These are phyloP conservation scores for Endocalyx cinctus DNA, from an alignment of 2,329 filamentous ascomycete genomes.

Conservation along the genomic window DNA sequence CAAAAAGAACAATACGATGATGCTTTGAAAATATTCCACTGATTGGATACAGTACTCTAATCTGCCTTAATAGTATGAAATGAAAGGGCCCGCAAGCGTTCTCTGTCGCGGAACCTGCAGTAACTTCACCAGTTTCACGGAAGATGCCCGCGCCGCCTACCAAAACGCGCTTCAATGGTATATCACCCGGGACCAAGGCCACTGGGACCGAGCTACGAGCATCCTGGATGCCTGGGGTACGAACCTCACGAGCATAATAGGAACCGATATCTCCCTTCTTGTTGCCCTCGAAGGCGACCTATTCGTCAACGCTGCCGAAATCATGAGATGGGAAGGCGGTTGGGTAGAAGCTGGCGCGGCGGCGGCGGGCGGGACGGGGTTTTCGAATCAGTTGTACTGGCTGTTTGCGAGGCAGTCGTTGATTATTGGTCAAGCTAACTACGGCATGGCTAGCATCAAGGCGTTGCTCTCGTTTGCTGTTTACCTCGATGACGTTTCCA, in stretches of 20 bases:
- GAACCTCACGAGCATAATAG: slow-evolving; percentile 28
- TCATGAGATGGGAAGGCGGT: slow-evolving; percentile 38
- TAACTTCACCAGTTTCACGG: slow-evolving; percentile 32
- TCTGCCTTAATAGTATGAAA: too few relatives aligned
- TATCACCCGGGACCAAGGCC: slow-evolving; percentile 31
- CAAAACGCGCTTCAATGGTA: slow-evolving; percentile 40
- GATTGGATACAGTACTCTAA: too few relatives aligned
- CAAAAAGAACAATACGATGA: too few relatives aligned
- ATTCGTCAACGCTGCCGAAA: slow-evolving; percentile 38
- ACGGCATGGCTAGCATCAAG: too few relatives aligned
- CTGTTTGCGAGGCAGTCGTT: slow-evolving; percentile 33
- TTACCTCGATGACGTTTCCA: too few relatives aligned
- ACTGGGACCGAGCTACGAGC: slow-evolving; percentile 28
- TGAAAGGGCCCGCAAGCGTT: too few relatives aligned
- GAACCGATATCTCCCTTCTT: slow-evolving; percentile 30
- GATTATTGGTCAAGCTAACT: slow-evolving; percentile 37
- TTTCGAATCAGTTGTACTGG: slow-evolving; percentile 36
- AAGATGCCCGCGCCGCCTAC: slow-evolving; percentile 33
- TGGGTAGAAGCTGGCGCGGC: slow-evolving; percentile 32
- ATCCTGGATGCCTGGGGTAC: slow-evolving; percentile 34
- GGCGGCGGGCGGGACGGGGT: slow-evolving; percentile 31
- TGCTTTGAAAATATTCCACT: too few relatives aligned
- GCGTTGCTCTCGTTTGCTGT: slow-evolving; percentile 33
- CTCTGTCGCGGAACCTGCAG: slow-evolving; percentile 27
- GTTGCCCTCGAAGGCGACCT: slow-evolving; percentile 34